A percentile compares a stretch with the other conserved stretches of the same genome.
Evolutionary conservation across 345 rosid species (phyloP).

Genomic region (Laguncularia racemosa): DNA sequence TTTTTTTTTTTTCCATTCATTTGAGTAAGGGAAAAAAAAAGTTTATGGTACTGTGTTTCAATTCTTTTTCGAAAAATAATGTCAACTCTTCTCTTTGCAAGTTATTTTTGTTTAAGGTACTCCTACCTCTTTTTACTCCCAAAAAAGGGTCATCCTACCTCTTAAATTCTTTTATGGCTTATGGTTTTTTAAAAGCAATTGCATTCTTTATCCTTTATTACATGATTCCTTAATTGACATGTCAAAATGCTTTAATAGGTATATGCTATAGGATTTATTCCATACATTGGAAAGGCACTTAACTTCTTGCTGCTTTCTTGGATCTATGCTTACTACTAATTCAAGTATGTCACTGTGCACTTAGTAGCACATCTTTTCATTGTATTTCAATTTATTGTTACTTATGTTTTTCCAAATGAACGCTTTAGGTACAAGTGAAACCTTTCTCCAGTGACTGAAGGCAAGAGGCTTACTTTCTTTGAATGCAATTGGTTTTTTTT

Average conservation of each 20-base stretch:
- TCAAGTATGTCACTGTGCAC: constrained; percentile 57
- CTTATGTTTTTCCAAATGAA: constrained; percentile 12
- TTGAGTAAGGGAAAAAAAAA: too few relatives aligned
- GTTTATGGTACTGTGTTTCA: too few relatives aligned
- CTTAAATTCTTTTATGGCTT: too few relatives aligned
- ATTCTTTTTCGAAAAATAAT: too few relatives aligned
- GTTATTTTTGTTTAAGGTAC: too few relatives aligned
- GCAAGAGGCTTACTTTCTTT: constrained; percentile 74
- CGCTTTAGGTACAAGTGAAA: constrained; percentile 86
- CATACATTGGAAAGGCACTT: constrained; percentile 72
- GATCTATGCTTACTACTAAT: constrained; percentile 97
- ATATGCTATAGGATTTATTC: constrained; percentile 58
- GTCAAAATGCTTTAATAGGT: constrained; percentile 38
- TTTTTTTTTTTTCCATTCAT: too few relatives aligned
- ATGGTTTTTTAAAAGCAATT: not conserved
- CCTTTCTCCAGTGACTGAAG: constrained; percentile 54
- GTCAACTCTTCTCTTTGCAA: too few relatives aligned
- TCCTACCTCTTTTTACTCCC: too few relatives aligned
- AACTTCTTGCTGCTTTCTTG: constrained; percentile 88
- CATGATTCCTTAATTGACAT: not conserved
- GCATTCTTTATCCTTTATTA: not conserved
- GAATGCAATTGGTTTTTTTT: constrained; percentile 96
- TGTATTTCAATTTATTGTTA: not conserved
- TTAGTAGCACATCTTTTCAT: not conserved
- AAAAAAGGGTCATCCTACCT: too few relatives aligned